A percentile compares a stretch with the other conserved stretches of the same genome.
phyloP scores from a whole-genome alignment of 2,329 filamentous ascomycete genomes.

The Trichoderma pleuroti region DNA sequence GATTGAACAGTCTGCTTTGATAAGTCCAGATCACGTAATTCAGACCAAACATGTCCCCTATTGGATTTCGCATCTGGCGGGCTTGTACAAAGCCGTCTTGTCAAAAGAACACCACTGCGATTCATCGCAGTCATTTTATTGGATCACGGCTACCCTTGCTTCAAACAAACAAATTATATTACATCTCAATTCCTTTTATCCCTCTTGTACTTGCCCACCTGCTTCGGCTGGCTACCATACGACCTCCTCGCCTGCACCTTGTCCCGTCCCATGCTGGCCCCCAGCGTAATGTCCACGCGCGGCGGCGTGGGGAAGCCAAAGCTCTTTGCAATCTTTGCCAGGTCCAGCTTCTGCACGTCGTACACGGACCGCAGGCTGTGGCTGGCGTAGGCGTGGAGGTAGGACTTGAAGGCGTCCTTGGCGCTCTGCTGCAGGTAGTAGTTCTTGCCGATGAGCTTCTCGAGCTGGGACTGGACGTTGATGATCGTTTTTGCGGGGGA shows the following conservation, averaged over 20 bases:
- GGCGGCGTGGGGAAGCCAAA: slow-evolving; percentile 79
- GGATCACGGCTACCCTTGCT: slow-evolving; percentile 4
- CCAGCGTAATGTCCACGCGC: slow-evolving; percentile 78
- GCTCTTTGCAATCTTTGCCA: slow-evolving; percentile 78
- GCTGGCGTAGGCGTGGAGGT: slow-evolving; percentile 91
- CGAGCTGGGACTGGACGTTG: slow-evolving; percentile 85
- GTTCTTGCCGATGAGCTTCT: slow-evolving; percentile 91
- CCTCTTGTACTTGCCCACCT: slow-evolving; percentile 35
- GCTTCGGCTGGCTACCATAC: slow-evolving; percentile 76
- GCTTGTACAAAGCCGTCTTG: not conserved
- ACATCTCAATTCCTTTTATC: slow-evolving; percentile 15
- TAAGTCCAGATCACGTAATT: not conserved
- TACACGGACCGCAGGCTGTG: slow-evolving; percentile 59
- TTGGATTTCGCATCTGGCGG: fast-evolving
- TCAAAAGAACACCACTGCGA: not conserved
- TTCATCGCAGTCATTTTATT: not conserved
- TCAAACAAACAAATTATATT: slow-evolving; percentile 15
- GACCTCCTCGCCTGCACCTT: slow-evolving; percentile 62
- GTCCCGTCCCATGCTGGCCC: slow-evolving; percentile 71
- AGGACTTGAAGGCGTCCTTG: slow-evolving; percentile 78
- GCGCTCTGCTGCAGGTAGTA: slow-evolving; percentile 92
- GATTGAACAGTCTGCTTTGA: not conserved
- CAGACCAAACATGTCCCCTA: not conserved
- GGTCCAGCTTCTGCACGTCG: slow-evolving; percentile 78
- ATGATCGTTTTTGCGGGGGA: slow-evolving; percentile 88